Conservation (phyloP, 139 green algal genomes). For the Chlamydomonas incerta region DNA sequence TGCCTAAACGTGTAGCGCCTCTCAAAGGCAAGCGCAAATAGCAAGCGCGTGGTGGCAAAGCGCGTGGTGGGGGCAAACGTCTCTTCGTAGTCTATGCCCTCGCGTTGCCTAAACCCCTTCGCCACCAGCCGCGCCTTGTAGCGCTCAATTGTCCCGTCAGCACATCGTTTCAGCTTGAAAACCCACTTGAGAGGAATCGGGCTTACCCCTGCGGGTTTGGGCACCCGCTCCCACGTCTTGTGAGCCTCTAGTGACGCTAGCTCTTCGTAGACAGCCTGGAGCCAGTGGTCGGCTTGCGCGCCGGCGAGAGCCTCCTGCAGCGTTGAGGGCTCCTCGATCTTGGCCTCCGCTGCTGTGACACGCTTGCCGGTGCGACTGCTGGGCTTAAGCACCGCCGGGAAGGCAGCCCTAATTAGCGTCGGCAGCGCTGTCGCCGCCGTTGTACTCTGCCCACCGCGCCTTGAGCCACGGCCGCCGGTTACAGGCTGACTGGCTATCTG, state of each 20-base stretch:
- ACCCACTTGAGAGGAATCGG: slow-evolving; percentile 57
- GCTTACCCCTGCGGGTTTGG: background rate
- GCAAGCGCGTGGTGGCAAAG: slow-evolving; percentile 26
- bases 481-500: too few relatives aligned
- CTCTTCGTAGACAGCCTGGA: slow-evolving; percentile 30
- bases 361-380: too few relatives aligned
- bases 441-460: too few relatives aligned
- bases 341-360: too few relatives aligned
- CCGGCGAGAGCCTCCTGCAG: background rate
- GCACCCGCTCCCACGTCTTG: slow-evolving; percentile 12
- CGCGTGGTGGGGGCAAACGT: slow-evolving; percentile 45
- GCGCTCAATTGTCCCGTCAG: slow-evolving; percentile 53
- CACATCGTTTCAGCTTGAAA: slow-evolving; percentile 55
- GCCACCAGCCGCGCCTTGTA: slow-evolving; percentile 69
- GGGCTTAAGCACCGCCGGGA: too few relatives aligned
- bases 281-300: background rate
- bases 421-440: too few relatives aligned
- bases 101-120: slow-evolving; percentile 62
- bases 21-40: slow-evolving; percentile 42
- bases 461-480: too few relatives aligned
- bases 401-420: too few relatives aligned
- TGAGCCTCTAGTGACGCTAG: slow-evolving; percentile 3
- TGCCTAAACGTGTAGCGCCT: slow-evolving; percentile 60
- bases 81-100: slow-evolving; percentile 57
- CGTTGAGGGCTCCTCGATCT: background rate